A percentile compares a stretch with the other conserved stretches of the same genome.
Evolutionary conservation across 805 yeast genomes (phyloP).

Genomic region (Cyberlindnera japonica): DNA sequence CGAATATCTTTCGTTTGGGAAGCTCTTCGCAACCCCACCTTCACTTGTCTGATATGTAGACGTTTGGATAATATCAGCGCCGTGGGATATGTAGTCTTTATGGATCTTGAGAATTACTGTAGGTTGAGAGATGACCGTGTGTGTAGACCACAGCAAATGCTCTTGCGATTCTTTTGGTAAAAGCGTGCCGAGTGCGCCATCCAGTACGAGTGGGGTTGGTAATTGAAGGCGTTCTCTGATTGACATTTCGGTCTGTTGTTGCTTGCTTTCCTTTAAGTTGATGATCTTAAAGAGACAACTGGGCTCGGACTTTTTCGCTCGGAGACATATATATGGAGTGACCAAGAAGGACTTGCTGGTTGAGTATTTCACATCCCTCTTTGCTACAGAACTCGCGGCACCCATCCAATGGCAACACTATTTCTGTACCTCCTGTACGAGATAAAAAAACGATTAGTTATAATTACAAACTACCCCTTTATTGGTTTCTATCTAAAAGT

Average conservation of each 20-base stretch:
- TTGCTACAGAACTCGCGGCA: too few species aligned
- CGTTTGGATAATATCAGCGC: constrained; percentile 51
- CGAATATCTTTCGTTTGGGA: constrained; percentile 26
- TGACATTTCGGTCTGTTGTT: constrained; percentile 1
- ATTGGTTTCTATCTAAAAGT: too few species aligned
- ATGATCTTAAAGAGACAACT: too few species aligned
- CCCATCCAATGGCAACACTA: too few species aligned
- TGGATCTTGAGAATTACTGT: constrained; percentile 45
- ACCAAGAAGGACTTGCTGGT: too few species aligned
- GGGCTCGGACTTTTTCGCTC: too few species aligned
- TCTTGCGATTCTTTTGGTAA: constrained; percentile 20
- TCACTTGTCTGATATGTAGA: constrained; percentile 52
- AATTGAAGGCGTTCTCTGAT: constrained; percentile 4
- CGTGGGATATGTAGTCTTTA: constrained; percentile 44
- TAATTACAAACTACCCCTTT: too few species aligned
- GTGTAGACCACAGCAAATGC: constrained; percentile 56
- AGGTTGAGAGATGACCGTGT: constrained; percentile 43
- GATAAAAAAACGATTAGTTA: too few species aligned
- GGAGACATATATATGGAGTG: too few species aligned
- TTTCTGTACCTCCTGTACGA: too few species aligned
- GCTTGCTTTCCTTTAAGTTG: too few species aligned
- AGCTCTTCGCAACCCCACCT: constrained; percentile 28
- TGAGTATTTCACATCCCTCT: too few species aligned
- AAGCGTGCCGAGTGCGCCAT: constrained; percentile 25
- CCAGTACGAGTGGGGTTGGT: constrained; percentile 16